These are phyloP conservation scores for Trichocomaceae sp. DNA, from an alignment of 2,329 filamentous ascomycete genomes.

Conservation along the genomic window DNA sequence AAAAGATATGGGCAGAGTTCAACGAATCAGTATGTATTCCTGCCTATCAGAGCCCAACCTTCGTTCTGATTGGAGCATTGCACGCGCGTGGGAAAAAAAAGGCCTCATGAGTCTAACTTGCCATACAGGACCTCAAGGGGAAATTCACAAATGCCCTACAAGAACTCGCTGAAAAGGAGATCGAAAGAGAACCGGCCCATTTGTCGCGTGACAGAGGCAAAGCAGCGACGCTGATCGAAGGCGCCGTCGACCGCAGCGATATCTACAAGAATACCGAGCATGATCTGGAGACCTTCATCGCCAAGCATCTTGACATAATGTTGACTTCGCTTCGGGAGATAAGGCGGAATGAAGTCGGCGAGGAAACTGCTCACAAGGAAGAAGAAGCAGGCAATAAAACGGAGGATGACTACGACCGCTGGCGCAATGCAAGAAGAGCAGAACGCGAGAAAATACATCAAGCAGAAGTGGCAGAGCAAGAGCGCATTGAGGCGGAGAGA, in stretches of 20 bases:
- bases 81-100: slow-evolving; percentile 11
- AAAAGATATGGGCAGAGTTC: slow-evolving; percentile 55
- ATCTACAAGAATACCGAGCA: slow-evolving; percentile 54
- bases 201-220: slow-evolving; percentile 56
- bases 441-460: slow-evolving; percentile 47
- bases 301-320: slow-evolving; percentile 49
- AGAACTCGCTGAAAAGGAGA: slow-evolving; percentile 53
- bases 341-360: slow-evolving; percentile 53
- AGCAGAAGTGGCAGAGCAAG: slow-evolving; percentile 46
- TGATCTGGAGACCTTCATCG: slow-evolving; percentile 49
- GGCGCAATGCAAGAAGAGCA: slow-evolving; percentile 47
- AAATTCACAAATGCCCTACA: slow-evolving; percentile 48
- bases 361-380: slow-evolving; percentile 50
- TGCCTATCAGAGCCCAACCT: not conserved
- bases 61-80: not conserved
- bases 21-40: slow-evolving; percentile 43
- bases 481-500: slow-evolving; percentile 43
- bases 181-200: slow-evolving; percentile 55
- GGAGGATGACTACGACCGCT: slow-evolving; percentile 53
- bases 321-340: slow-evolving; percentile 52
- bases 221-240: slow-evolving; percentile 57
- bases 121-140: slow-evolving; percentile 44
- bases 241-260: slow-evolving; percentile 56
- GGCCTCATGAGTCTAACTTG: not conserved
- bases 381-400: slow-evolving; percentile 50